Conservation (phyloP, 768 basidiomycete species). For the Neoboletus subvelutipes region DNA sequence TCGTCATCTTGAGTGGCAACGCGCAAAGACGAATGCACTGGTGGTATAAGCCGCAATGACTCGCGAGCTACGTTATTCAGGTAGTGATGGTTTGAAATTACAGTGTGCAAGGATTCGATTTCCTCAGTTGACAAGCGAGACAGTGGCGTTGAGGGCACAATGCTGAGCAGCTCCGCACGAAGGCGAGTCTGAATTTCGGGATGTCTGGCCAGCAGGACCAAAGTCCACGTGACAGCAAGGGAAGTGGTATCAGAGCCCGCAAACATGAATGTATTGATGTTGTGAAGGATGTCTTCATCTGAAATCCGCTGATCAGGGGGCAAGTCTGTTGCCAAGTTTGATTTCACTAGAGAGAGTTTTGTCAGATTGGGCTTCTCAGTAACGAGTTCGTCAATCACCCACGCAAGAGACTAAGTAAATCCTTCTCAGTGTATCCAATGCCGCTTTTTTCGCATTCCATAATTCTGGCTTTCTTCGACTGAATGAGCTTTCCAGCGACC, state of each 20-base stretch:
- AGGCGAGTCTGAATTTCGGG: slow-evolving; percentile 68
- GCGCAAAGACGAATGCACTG: slow-evolving; percentile 78
- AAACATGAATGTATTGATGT: slow-evolving; percentile 88
- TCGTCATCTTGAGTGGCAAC: slow-evolving; percentile 77
- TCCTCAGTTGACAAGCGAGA: slow-evolving; percentile 60
- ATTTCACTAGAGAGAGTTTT: slow-evolving; percentile 58
- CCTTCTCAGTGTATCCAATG: slow-evolving; percentile 57
- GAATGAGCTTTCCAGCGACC: slow-evolving; percentile 72
- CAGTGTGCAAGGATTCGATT: slow-evolving; percentile 55
- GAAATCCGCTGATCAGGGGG: slow-evolving; percentile 71
- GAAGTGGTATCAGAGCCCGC: slow-evolving; percentile 89
- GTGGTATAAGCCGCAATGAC: slow-evolving; percentile 73
- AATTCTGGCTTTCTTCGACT: slow-evolving; percentile 76
- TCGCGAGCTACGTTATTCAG: slow-evolving; percentile 79
- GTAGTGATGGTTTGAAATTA: slow-evolving; percentile 60
- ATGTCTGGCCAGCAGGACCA: slow-evolving; percentile 71
- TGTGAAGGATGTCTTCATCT: slow-evolving; percentile 84
- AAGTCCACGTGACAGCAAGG: slow-evolving; percentile 79
- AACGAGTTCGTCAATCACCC: slow-evolving; percentile 30
- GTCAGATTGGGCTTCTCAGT: slow-evolving; percentile 8
- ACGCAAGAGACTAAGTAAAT: slow-evolving; percentile 78
- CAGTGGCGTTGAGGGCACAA: slow-evolving; percentile 42
- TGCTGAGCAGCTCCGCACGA: slow-evolving; percentile 59
- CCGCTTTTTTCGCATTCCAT: slow-evolving; percentile 56
- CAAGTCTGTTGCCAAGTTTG: slow-evolving; percentile 73